Percentiles rank a stretch among this genome's conserved stretches.
phyloP scores from a whole-genome alignment of 2,329 filamentous ascomycete species.

The Orbilia javanica region DNA sequence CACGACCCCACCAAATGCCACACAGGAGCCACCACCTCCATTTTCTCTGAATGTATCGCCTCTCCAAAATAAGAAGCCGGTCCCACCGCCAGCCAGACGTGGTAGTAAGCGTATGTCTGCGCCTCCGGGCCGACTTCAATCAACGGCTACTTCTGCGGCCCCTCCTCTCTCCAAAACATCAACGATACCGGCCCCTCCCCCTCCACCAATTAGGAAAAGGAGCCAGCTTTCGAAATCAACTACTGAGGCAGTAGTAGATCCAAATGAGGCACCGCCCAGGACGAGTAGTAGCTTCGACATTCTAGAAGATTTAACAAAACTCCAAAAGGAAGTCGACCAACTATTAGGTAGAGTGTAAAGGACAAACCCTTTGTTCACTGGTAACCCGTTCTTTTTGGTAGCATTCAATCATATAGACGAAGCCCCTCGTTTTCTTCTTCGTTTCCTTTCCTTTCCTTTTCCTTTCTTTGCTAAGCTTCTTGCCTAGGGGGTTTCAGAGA shows the following conservation, averaged over 20 bases:
- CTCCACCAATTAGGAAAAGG: conserved; percentile 47
- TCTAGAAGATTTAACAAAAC: conserved; percentile 77
- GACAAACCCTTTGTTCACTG: neutral
- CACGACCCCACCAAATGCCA: conserved; percentile 25
- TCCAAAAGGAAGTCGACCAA: conserved; percentile 82
- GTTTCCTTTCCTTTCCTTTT: neutral
- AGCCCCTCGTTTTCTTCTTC: neutral
- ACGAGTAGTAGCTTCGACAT: conserved; percentile 69
- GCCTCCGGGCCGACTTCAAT: conserved; percentile 41
- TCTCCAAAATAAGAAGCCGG: conserved; percentile 46
- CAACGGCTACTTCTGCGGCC: conserved; percentile 54
- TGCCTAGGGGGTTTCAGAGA: neutral
- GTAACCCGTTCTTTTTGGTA: neutral
- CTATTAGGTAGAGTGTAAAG: conserved; percentile 66
- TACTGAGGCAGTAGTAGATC: conserved; percentile 42
- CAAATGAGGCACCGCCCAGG: conserved; percentile 60
- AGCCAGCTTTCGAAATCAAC: conserved; percentile 49
- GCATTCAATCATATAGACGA: conserved; percentile 10
- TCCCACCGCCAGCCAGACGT: conserved; percentile 39
- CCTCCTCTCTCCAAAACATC: conserved; percentile 45
- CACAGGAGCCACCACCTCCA: conserved; percentile 32
- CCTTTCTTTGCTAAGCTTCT: neutral
- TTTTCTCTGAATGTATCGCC: conserved; percentile 41
- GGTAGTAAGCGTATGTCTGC: conserved; percentile 54
- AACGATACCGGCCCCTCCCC: conserved; percentile 57